Evolutionary conservation across 2,329 filamentous ascomycete species (phyloP).

Genomic region (Rutstroemia sp.): DNA sequence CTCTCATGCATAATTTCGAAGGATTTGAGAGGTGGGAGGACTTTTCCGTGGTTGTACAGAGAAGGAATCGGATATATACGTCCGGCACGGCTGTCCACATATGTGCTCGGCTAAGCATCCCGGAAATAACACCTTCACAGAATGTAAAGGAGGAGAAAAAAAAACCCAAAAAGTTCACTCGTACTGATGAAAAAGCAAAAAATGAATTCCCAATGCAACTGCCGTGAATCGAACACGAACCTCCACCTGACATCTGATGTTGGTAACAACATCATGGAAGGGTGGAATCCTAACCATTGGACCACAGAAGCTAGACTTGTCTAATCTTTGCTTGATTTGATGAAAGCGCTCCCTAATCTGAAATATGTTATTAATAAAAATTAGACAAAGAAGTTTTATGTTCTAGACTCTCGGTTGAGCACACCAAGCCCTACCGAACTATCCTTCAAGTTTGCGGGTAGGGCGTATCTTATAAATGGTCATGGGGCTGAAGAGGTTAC

Average conservation of each 20-base stretch:
- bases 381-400: too few relatives aligned
- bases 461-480: too few relatives aligned
- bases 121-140: not conserved
- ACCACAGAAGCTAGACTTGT: not conserved
- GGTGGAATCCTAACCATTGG: constrained; percentile 8
- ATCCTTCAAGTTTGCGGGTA: too few relatives aligned
- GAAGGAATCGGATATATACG: too few relatives aligned
- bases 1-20: too few relatives aligned
- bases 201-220: not conserved
- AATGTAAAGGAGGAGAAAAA: not conserved
- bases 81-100: too few relatives aligned
- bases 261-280: not conserved
- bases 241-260: not conserved
- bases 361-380: not conserved
- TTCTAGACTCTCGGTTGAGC: too few relatives aligned
- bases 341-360: not conserved
- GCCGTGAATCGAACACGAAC: constrained; percentile 6
- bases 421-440: too few relatives aligned
- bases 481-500: too few relatives aligned
- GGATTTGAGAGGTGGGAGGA: too few relatives aligned
- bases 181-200: not conserved
- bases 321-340: constrained; percentile 1
- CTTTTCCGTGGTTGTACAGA: too few relatives aligned
- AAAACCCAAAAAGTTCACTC: not conserved
- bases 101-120: too few relatives aligned